Evolutionary conservation across 1,139 yeast species (phyloP), one percentile per base, ranked within the genome.

Genomic region (Yarrowia galli): DNA sequence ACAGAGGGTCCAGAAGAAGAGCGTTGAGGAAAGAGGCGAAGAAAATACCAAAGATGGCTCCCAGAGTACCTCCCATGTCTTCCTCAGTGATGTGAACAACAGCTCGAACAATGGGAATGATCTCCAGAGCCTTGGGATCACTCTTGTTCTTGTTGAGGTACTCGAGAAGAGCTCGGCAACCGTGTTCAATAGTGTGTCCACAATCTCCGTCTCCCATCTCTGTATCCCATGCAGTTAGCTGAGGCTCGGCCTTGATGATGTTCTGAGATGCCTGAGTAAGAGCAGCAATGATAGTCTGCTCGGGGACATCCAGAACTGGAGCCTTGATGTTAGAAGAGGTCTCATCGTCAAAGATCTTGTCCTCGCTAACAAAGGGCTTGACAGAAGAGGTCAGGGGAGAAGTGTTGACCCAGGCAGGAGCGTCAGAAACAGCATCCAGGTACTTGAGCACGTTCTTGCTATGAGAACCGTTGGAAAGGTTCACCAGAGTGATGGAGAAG

Each of bases 131-230:
- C 58, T 87, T 77, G 13, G 78, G 73, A 15, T 78, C 78, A 20
- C 75, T 72, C 67, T 48, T 40, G 51, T 73, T 67, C 23, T 87
- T 86, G n/a, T 83, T 79, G 46, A 83, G 73, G 9, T 77, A 78
- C 32, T 72, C 70, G 53, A 86, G 79, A 49, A 93, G 84, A 0
- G 92, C 92, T 68, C 87, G 83, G 32, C 93, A 96, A 56, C 98
- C 98, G 36, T 86, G 84, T 16, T 87, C 92, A 71, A 93, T 80
- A 0, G 98, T 93, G 73, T 91, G 95, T 61, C 98, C 98, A 79
- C 98, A 92, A 76, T 93, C 98, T 73, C 98, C 98, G 77, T 93
- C 98, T 70, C 98, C 98, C 2, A 95, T 97, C 72, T 88, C 83
- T 1, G 96, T 90, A 74, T 93, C 98, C 73, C 90, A 88, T 70